Base-by-base conservation (phyloP, 2,329 filamentous ascomycete genomes). In the Colletotrichum nymphaeae region DNA sequence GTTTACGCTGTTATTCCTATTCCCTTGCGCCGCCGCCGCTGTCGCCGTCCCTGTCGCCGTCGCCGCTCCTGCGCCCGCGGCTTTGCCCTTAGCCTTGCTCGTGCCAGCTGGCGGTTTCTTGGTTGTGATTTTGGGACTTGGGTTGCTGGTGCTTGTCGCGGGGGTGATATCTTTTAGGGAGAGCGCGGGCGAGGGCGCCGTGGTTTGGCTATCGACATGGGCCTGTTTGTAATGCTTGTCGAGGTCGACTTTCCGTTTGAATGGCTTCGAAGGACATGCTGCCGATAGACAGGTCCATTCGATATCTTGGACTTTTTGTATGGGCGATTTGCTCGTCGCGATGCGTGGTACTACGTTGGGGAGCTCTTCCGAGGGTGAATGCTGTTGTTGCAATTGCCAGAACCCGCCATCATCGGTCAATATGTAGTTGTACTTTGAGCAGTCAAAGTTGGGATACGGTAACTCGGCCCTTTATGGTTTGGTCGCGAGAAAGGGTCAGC, bases 211-310 rank as follows among this genome's bases (percentile, higher is more conserved):
- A 42, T 75, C 0, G 82, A 80, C n/a, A 76, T 91, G 89, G 14
- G 84, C 83, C 76, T 87, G 86, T 57, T 82, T 81, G 76, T 84
- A 84, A 78, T 91, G 89, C 19, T 88, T 85, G 63, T 88, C 83
- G 14, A 90, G 85, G 78, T 91, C 89, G 14, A 88, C 87, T 64
- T 84, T 83, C 46, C 89, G 85, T 77, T 84, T 84, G 78, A 90
- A 90, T 1, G 83, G 82, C 63, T 83, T 83, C 24, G 82, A 79
- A 28, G 79, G 79, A 79, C 88, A 90, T 30, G 80, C 82, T 3
- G 80, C 79, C 28, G 78, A 75, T 14, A 83, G 78, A 77, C 86
- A 88, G 5, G 74, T 74, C 60, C 69, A 75, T 56, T 74, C 74
- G 35, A 73, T 60, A 14, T 75, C 69, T 46, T 73, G 69, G 28